These are phyloP conservation scores for Poa pratensis DNA, from an alignment of 176 grass and related monocot species.

Conservation along the genomic window DNA sequence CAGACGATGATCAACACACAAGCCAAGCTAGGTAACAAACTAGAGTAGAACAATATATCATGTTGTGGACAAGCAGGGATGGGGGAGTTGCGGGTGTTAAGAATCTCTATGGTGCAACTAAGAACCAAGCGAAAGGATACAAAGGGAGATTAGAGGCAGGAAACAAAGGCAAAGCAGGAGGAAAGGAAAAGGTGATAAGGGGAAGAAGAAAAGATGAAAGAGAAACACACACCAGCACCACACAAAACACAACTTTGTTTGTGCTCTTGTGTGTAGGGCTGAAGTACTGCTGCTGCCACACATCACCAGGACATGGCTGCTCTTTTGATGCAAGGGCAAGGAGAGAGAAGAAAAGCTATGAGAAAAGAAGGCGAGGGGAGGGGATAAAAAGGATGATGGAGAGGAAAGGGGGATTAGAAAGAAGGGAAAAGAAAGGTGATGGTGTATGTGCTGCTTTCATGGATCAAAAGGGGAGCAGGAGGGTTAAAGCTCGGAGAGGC, in stretches of 20 bases:
- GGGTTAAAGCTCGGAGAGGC: slow-evolving; percentile 64
- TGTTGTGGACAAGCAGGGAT: slow-evolving; percentile 37
- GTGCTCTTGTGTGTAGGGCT: slow-evolving; percentile 68
- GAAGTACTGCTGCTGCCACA: slow-evolving; percentile 50
- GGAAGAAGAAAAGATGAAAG: slow-evolving; percentile 63
- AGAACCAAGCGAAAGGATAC: slow-evolving; percentile 79
- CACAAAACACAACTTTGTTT: slow-evolving; percentile 72
- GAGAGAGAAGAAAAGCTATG: slow-evolving; percentile 69
- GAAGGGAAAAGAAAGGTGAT: slow-evolving; percentile 68
- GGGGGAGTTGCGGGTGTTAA: slow-evolving; percentile 25
- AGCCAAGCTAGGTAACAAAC: slow-evolving; percentile 28
- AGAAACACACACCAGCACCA: slow-evolving; percentile 63
- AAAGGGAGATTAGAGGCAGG: slow-evolving; percentile 60
- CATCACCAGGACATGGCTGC: slow-evolving; percentile 62
- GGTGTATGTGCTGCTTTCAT: slow-evolving; percentile 79
- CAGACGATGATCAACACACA: slow-evolving; percentile 40
- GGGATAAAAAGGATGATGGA: slow-evolving; percentile 53
- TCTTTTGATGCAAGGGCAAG: slow-evolving; percentile 67
- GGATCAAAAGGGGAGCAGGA: slow-evolving; percentile 60
- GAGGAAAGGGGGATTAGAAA: slow-evolving; percentile 63
- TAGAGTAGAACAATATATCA: slow-evolving; percentile 39
- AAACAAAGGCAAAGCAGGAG: slow-evolving; percentile 29
- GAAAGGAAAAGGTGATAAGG: slow-evolving; percentile 62
- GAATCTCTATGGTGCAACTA: slow-evolving; percentile 60
- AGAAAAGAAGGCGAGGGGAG: slow-evolving; percentile 47